phyloP scores from a whole-genome alignment of 1,284 basidiomycete species.

The Melampsora occidentalis region DNA sequence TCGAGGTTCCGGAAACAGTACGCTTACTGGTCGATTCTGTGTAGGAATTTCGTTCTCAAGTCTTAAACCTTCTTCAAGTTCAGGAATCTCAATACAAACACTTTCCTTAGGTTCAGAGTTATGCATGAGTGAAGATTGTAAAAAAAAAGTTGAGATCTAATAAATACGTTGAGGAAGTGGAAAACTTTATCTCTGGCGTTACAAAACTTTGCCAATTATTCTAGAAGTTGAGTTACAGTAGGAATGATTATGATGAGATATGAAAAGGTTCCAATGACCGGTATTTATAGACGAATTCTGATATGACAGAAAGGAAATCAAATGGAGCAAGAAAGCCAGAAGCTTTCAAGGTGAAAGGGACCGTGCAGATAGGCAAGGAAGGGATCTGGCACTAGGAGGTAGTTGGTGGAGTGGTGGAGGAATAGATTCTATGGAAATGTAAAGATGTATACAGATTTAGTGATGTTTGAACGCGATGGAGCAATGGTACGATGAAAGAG shows the following conservation, averaged over 20 bases:
- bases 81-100: background rate
- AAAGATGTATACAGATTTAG: background rate
- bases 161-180: background rate
- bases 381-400: too few relatives aligned
- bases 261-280: too few relatives aligned
- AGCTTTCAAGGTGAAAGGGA: too few relatives aligned
- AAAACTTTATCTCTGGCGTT: too few relatives aligned
- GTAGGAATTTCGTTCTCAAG: background rate
- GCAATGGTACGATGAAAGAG: background rate
- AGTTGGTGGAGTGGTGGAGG: too few relatives aligned
- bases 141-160: background rate
- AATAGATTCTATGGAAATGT: background rate
- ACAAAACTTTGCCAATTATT: too few relatives aligned
- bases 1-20: background rate
- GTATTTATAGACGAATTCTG: too few relatives aligned
- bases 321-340: too few relatives aligned
- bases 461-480: background rate
- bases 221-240: too few relatives aligned
- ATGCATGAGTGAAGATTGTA: background rate
- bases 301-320: too few relatives aligned
- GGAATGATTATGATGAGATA: too few relatives aligned
- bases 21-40: background rate
- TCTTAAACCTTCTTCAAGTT: background rate
- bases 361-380: too few relatives aligned
- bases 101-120: background rate